phyloP scores from a whole-genome alignment of 352 stramenopile species.

The Pythium insidiosum region DNA sequence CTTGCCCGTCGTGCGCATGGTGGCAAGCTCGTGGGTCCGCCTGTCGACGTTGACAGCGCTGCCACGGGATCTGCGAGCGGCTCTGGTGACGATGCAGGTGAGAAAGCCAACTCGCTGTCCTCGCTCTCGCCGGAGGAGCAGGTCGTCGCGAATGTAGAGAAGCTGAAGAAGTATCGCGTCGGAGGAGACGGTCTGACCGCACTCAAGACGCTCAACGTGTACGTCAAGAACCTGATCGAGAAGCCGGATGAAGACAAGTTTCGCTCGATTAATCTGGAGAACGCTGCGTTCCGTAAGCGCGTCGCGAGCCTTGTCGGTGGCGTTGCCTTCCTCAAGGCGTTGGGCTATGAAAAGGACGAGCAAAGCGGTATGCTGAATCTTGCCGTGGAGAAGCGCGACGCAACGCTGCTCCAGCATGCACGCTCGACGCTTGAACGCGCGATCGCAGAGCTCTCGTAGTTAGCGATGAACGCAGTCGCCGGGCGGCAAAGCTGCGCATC shows the following conservation, averaged over 20 bases:
- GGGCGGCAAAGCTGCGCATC: too few species aligned
- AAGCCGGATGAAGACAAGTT: constrained; percentile 89
- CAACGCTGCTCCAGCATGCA: constrained; percentile 57
- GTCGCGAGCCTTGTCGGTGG: constrained; percentile 81
- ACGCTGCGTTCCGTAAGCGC: constrained; percentile 85
- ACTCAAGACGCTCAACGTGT: constrained; percentile 81
- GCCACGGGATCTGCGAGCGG: neutral
- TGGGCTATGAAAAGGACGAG: constrained; percentile 88
- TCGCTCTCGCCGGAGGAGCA: constrained; percentile 54
- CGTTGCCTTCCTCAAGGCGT: constrained; percentile 72
- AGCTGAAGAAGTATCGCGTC: constrained; percentile 83
- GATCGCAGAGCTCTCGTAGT: constrained; percentile 55
- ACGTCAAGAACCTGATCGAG: constrained; percentile 83
- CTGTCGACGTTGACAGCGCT: constrained; percentile 38
- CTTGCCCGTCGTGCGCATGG: constrained; percentile 75
- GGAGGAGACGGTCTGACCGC: constrained; percentile 71
- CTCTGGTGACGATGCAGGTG: constrained; percentile 6
- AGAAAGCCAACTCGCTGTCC: constrained; percentile 23
- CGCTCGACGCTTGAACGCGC: constrained; percentile 40
- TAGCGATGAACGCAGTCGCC: too few species aligned
- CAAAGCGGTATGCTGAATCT: constrained; percentile 58
- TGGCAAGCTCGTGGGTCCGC: constrained; percentile 67
- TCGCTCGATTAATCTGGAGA: constrained; percentile 86
- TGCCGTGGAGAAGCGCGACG: constrained; percentile 44
- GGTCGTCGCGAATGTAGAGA: constrained; percentile 62